Conservation (phyloP, 2,329 filamentous ascomycete genomes). For the Fusarium citri region DNA sequence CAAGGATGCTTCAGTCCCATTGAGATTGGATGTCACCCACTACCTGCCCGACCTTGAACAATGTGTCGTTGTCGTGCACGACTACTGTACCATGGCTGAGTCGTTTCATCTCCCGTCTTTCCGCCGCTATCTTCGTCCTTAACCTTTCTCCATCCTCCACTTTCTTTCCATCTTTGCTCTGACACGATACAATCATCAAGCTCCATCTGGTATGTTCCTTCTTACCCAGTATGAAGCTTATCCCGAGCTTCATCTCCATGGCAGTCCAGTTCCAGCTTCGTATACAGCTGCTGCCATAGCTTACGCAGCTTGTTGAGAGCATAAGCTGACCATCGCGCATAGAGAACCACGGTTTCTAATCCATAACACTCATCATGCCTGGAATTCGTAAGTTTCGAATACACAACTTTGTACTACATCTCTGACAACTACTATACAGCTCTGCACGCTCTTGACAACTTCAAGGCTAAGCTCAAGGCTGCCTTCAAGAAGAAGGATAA, state of each 20-base stretch:
- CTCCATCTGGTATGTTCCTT: constrained; percentile 21
- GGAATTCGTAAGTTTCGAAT: constrained; percentile 61
- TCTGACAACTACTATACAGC: constrained; percentile 54
- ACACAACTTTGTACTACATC: neutral
- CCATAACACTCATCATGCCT: constrained; percentile 56
- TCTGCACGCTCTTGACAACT: constrained; percentile 63
- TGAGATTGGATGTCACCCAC: constrained; percentile 37
- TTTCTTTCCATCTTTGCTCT: constrained; percentile 1
- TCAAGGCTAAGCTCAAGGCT: constrained; percentile 67
- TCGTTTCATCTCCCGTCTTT: constrained; percentile 30
- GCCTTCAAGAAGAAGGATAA: constrained; percentile 62
- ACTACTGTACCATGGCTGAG: constrained; percentile 18
- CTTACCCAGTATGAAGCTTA: neutral
- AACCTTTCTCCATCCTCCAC: constrained; percentile 8
- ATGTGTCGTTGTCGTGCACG: neutral
- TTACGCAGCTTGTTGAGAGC: neutral
- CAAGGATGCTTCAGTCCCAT: constrained; percentile 33
- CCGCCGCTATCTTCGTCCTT: constrained; percentile 19
- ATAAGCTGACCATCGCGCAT: constrained; percentile 27
- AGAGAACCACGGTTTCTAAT: constrained; percentile 8
- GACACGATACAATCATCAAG: constrained; percentile 6
- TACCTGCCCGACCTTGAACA: constrained; percentile 1
- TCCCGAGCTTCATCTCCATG: neutral
- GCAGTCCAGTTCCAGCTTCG: neutral
- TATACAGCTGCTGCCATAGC: neutral